These are phyloP conservation scores for Paramecium tetraurelia DNA, from an alignment of 73 alveolate species.

Conservation along the genomic window DNA sequence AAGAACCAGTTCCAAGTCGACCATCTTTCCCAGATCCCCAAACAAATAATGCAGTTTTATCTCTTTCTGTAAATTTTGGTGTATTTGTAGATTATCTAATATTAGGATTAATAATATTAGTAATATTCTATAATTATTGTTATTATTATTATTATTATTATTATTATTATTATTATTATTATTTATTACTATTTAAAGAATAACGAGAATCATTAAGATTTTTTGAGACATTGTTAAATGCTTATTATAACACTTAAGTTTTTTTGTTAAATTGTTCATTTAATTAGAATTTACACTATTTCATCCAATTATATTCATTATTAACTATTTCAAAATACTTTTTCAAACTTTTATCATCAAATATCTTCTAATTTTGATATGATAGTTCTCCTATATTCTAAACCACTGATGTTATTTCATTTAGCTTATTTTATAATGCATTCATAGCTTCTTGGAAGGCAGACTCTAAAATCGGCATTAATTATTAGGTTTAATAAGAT, in stretches of 20 bases:
- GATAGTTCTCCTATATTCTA: background rate
- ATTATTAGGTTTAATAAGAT: conserved; percentile 6
- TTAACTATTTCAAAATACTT: background rate
- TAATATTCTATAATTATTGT: background rate
- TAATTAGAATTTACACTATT: background rate
- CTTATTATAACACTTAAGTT: background rate
- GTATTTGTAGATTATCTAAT: background rate
- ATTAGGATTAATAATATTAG: background rate
- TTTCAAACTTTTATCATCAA: background rate
- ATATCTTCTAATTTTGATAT: background rate
- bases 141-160: background rate
- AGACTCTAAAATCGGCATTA: background rate
- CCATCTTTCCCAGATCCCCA: conserved; percentile 97
- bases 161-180: background rate
- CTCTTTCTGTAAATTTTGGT: conserved; percentile 42
- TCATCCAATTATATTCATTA: conserved; percentile 18
- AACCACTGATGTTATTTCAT: conserved; percentile 1
- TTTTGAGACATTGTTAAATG: conserved; percentile 7
- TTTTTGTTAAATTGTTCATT: conserved; percentile 2
- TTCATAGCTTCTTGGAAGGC: conserved; percentile 52
- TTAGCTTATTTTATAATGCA: conserved; percentile 2
- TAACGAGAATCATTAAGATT: background rate
- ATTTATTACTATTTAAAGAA: background rate
- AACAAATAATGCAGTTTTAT: conserved; percentile 36
- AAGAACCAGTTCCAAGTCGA: conserved; percentile 78